Base-by-base conservation (phyloP, 345 rosid species). In the Ceriops zippeliana region DNA sequence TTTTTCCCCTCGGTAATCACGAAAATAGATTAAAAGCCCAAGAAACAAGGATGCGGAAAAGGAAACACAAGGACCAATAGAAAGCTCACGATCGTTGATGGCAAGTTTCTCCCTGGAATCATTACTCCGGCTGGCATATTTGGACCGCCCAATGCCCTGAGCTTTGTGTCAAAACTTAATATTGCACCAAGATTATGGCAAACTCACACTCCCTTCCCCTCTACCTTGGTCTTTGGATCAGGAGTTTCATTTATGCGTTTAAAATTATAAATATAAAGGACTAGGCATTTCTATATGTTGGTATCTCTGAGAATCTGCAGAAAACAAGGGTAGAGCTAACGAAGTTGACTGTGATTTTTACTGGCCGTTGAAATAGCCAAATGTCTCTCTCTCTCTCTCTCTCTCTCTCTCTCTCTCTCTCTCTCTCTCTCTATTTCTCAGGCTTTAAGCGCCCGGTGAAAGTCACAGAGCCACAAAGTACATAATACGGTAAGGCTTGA, bases 81-180 rank as follows among this genome's bases (percentile, higher is more conserved):
- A 42, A 27, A 88, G 87, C 58, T 75, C 19, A 85, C 80, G 21
- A 79, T 79, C 83, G 84, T 42, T 1, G 86, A 72, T 7, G 90
- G 76, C 86, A 78, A 77, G 73, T 84, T 81, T 82, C 85, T 85
- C 0, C 82, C 82, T 70, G 90, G 90, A 80, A 85, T 81, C 88
- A 83, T 80, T 26, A 76, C 73, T 63, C 89, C 91, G 70, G 86
- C 86, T 42, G 83, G 83, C 89, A 89, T 83, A 70, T 71, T 76
- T 61, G 76, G 73, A 61, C 60, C 26, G 69, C 65, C 76, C 65
- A 58, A 67, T 80, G 65, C 73, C 80, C 84, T 73, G 68, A 49
- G 19, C 22, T 21, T 5, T 21, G 7, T 51, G 28, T 49, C 9
- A 8, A 49, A 27, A 49, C 17, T 21, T 56, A 56, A 56, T 21